These are phyloP conservation scores for Fimicolochytrium jonesii DNA, from an alignment of 192 early-diverging fungal species.

Conservation along the genomic window DNA sequence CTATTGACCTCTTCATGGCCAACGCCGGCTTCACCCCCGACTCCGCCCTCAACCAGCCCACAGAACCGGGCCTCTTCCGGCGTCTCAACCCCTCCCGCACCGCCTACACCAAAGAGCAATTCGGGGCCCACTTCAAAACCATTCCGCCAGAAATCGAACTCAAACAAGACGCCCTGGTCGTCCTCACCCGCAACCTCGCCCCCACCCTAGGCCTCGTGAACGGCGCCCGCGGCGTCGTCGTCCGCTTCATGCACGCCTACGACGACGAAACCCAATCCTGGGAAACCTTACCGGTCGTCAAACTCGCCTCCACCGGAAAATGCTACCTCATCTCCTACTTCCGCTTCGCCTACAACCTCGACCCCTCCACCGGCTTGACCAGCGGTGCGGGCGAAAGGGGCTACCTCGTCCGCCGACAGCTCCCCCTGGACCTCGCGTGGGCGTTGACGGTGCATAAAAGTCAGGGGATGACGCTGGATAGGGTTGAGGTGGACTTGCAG, in stretches of 20 bases:
- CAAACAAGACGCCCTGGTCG: constrained; percentile 41
- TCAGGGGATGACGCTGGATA: constrained; percentile 54
- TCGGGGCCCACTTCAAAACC: not conserved
- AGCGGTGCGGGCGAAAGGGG: constrained; percentile 46
- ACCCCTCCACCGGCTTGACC: constrained; percentile 22
- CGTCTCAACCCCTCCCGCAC: not conserved
- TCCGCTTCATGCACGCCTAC: constrained; percentile 21
- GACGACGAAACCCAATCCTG: constrained; percentile 9
- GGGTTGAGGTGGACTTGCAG: constrained; percentile 36
- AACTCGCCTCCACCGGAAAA: constrained; percentile 8
- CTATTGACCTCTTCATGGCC: constrained; percentile 4
- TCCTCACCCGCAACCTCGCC: constrained; percentile 38
- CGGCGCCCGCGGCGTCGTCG: constrained; percentile 38
- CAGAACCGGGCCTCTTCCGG: not conserved
- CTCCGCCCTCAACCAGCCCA: not conserved
- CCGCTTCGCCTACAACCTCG: constrained; percentile 28
- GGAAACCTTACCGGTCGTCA: constrained; percentile 33
- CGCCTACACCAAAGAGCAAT: not conserved
- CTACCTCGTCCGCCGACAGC: constrained; percentile 38
- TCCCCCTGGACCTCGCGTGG: constrained; percentile 47
- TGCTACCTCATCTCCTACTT: not conserved
- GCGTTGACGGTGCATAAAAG: constrained; percentile 45
- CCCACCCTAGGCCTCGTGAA: constrained; percentile 37
- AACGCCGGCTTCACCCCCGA: not conserved
- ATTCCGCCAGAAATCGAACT: constrained; percentile 4